Percentiles rank a stretch among this genome's conserved stretches.
Evolutionary conservation across 2,329 filamentous ascomycete genomes (phyloP).

Genomic region (Colletotrichum aenigma): DNA sequence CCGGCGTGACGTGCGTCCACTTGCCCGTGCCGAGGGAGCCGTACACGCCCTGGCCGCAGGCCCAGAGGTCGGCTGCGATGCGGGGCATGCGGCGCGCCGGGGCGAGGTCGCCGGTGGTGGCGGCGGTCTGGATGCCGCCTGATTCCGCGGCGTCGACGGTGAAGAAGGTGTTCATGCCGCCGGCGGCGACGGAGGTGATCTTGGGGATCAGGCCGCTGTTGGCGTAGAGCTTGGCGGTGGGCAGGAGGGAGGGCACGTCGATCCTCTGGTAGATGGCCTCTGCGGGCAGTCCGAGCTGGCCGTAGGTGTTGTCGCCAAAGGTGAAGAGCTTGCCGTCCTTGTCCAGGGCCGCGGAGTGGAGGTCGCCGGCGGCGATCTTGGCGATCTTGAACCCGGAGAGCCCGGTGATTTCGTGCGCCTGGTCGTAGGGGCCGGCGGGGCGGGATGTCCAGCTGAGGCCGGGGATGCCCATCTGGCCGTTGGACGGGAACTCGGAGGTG

Average conservation of each 20-base stretch:
- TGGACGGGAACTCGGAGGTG: conserved; percentile 76
- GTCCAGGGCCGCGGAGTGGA: conserved; percentile 82
- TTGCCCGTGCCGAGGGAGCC: conserved; percentile 84
- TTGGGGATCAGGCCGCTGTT: conserved; percentile 65
- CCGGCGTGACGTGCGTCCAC: conserved; percentile 86
- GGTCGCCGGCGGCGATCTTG: conserved; percentile 83
- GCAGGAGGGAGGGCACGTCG: conserved; percentile 73
- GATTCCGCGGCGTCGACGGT: conserved; percentile 76
- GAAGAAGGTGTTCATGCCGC: conserved; percentile 87
- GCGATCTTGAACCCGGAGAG: conserved; percentile 73
- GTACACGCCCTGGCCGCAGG: conserved; percentile 84
- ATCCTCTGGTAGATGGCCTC: conserved; percentile 64
- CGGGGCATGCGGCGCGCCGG: conserved; percentile 34
- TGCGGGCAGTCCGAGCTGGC: conserved; percentile 87
- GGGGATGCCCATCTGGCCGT: conserved; percentile 86
- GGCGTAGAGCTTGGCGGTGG: conserved; percentile 74
- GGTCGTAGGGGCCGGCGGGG: conserved; percentile 78
- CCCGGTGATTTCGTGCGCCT: conserved; percentile 77
- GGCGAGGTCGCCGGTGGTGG: conserved; percentile 19
- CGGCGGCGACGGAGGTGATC: conserved; percentile 82
- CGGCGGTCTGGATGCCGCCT: conserved; percentile 35
- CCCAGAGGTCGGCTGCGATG: conserved; percentile 80
- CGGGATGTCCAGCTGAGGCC: conserved; percentile 81
- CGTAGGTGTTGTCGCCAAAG: conserved; percentile 89
- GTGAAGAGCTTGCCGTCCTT: conserved; percentile 78